Conservation (phyloP, 176 grass and related monocot genomes). For the Carex kokanica region DNA sequence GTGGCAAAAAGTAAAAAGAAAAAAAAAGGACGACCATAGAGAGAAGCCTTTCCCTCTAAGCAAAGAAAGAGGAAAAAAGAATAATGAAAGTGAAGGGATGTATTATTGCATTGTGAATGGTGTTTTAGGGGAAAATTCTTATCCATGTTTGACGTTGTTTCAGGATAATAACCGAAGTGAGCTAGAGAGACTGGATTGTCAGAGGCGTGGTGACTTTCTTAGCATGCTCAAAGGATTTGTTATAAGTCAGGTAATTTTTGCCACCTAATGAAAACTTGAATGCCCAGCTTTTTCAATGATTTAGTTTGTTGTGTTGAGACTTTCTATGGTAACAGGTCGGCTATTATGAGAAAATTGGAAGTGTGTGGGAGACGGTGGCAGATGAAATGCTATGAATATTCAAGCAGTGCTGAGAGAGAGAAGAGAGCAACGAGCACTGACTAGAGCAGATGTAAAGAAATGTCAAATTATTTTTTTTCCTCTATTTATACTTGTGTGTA, state of each 20-base stretch:
- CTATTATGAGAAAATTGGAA: slow-evolving; percentile 82
- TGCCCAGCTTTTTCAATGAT: not conserved
- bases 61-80: not conserved
- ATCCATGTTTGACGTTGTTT: slow-evolving; percentile 18
- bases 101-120: not conserved
- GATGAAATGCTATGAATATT: slow-evolving; percentile 76
- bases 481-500: slow-evolving; percentile 12
- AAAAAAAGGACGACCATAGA: not conserved
- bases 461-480: not conserved
- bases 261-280: not conserved
- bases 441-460: slow-evolving; percentile 17
- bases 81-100: not conserved
- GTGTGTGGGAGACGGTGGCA: slow-evolving; percentile 74
- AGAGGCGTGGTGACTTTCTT: slow-evolving; percentile 76
- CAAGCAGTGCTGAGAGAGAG: slow-evolving; percentile 9
- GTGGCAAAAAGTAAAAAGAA: not conserved
- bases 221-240: slow-evolving; percentile 90
- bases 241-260: slow-evolving; percentile 69
- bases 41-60: not conserved
- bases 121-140: not conserved
- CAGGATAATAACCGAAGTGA: slow-evolving; percentile 91
- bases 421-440: not conserved
- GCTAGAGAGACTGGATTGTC: slow-evolving; percentile 64
- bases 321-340: slow-evolving; percentile 50
- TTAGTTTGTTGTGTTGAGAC: not conserved